Base-by-base conservation (phyloP, 176 grass and related monocot species). In the Oryza brachyantha region DNA sequence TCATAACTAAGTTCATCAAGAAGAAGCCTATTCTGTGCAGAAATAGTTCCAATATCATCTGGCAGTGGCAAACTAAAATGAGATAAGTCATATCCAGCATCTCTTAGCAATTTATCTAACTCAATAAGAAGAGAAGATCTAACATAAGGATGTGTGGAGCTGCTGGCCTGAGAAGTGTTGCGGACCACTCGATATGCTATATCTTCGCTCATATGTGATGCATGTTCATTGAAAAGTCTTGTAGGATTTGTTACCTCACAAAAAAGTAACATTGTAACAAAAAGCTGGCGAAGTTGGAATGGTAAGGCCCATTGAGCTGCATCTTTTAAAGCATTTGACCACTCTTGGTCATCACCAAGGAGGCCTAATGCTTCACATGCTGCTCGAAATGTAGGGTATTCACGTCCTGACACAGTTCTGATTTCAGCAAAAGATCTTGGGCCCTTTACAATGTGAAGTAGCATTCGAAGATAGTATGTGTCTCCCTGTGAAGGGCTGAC, bases 81-180 rank as follows among this genome's bases (percentile, higher is more conserved):
- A 0, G 10, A 34, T 35, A 73, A 55, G 16, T 1, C 0, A 22
- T 54, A 35, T 35, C 70, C 43, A n/a, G 28, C 45, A 54, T 73
- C 70, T 34, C 70, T 31, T 73, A 73, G 45, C 3, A 73, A 22
- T 54, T 73, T 73, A 1, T 73, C 70, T 17, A 73, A 35, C 21
- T 73, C 68, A 70, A 4, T 5, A 2, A 54, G 35, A 5, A 6
- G 2, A 5, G 35, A 36, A 0, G 35, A 36, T 4, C 4, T 6
- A 4, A 36, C 5, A 36, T 5, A 6, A 36, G 35, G 5, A 6
- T 36, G 0, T 2, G 5, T 36, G 2, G 35, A 36, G 4, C 4
- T 36, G 5, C 6, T 36, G 5, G 4, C 4, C 31, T 4, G 2
- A 32, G 31, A 54, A 55, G 52, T 54, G 70, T 0, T 16, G 37